Evolutionary conservation across 164 flowering plant genomes (phyloP).

Genomic region (Nymphaea colorata): DNA sequence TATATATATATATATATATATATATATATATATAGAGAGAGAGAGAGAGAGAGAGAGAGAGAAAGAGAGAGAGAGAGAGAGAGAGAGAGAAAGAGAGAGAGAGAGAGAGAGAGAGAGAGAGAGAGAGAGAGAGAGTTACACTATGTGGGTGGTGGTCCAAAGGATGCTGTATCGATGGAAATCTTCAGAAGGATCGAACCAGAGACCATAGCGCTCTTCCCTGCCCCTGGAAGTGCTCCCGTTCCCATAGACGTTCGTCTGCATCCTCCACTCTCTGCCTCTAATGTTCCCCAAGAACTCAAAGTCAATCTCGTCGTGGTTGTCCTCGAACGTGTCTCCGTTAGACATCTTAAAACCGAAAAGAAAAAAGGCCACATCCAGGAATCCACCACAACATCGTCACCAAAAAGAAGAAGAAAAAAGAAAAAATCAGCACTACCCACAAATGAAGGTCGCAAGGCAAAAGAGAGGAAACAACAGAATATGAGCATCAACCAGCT

Average conservation of each 20-base stretch:
- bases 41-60: neutral
- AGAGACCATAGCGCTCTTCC: slow-evolving; percentile 79
- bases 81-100: neutral
- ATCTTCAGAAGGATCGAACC: slow-evolving; percentile 94
- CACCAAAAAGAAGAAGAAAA: neutral
- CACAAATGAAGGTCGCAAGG: neutral
- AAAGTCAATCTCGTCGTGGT: slow-evolving; percentile 81
- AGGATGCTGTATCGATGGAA: slow-evolving; percentile 79
- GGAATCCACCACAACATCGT: neutral
- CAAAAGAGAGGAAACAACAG: too few relatives aligned
- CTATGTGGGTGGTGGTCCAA: slow-evolving; percentile 67
- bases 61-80: neutral
- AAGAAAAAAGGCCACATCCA: neutral
- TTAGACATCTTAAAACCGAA: slow-evolving; percentile 61
- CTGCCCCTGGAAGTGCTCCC: slow-evolving; percentile 82
- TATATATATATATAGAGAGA: too few relatives aligned
- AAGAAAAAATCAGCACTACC: neutral
- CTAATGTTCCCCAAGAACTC: slow-evolving; percentile 82
- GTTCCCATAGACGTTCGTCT: slow-evolving; percentile 81
- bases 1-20: too few relatives aligned
- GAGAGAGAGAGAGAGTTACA: slow-evolving; percentile 26
- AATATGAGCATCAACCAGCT: neutral
- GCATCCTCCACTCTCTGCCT: slow-evolving; percentile 84
- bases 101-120: neutral
- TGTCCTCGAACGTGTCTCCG: slow-evolving; percentile 69